Conservation (phyloP, 129 eudicot genomes). For the Calendula officinalis region DNA sequence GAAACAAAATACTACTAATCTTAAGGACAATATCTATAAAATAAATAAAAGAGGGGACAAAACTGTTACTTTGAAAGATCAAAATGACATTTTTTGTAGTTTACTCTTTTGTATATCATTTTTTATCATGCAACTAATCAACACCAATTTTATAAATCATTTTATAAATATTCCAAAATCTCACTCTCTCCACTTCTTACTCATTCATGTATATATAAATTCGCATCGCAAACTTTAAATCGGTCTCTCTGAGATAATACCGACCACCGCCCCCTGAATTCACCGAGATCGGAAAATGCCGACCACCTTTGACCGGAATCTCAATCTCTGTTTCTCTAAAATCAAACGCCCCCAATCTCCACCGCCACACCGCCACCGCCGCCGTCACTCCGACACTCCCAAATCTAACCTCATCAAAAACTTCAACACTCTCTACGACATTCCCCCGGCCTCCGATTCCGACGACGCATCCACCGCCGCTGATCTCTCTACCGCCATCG, state of each 20-base stretch:
- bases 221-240: not conserved
- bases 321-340: conserved; percentile 68
- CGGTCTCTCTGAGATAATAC: too few species aligned
- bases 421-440: conserved; percentile 81
- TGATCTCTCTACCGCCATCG: conserved; percentile 62
- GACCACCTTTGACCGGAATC: conserved; percentile 46
- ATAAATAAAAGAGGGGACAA: too few species aligned
- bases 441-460: conserved; percentile 20
- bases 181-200: too few species aligned
- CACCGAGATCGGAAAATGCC: conserved; percentile 46
- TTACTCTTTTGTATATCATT: too few species aligned
- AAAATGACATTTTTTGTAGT: too few species aligned
- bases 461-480: conserved; percentile 36
- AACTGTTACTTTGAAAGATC: too few species aligned
- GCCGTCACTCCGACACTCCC: conserved; percentile 18
- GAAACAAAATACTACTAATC: too few species aligned
- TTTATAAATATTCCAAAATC: too few species aligned
- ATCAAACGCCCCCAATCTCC: conserved; percentile 44
- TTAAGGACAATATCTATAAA: too few species aligned
- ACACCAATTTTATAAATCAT: too few species aligned
- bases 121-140: too few species aligned
- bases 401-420: conserved; percentile 43
- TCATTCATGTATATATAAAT: not conserved
- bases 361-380: conserved; percentile 36
- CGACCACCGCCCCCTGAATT: not conserved